Evolutionary conservation across 192 early-diverging fungal genomes (phyloP), one percentile per base, ranked within the genome.

Genomic region (Rhizophagus clarus): DNA sequence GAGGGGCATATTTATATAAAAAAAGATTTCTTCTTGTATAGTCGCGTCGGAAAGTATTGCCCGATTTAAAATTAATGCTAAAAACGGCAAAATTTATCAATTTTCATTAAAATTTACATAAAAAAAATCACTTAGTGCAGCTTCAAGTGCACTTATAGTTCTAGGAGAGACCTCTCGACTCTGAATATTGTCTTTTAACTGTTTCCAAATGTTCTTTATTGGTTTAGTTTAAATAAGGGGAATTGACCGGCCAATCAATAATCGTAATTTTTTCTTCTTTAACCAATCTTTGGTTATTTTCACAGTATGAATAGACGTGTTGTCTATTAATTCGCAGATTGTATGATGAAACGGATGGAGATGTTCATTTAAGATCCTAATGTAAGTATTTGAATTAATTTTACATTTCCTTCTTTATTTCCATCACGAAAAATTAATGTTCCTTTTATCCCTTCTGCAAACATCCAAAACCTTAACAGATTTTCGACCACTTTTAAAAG

Each of bases 181-280:
- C 31, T 69, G 61, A 22, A 63, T 63, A 24, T 71, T 71, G 17
- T 71, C 40, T 69, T 56, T 20, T 78, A 12, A n/a, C 31, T 37
- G 24, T 14, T 66, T 67, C 73, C 82, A 79, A 22, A 76, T 22
- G 51, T 82, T 72, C 12, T 82, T 66, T 60, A 80, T 79, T n/a
- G 40, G 62, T n/a, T n/a, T n/a, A n/a, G 66, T 82, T 79, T 56
- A 80, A 51, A 63, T 79, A 72, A 8, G 77, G 77, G 8, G 72
- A 79, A 31, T 79, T 72, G 6, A 49, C 63, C 45, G 73, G 74
- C 82, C 82, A 82, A 9, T 73, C 51, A 20, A 82, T 51, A 31
- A 76, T 31, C 26, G 34, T 45, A 17, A 79, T 31, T 12, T 79
- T 75, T 66, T 61, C 9, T 70, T 49, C 49, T 37, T 64, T n/a